A percentile compares a stretch with the other conserved stretches of the same genome.
Conservation (phyloP, 2,329 filamentous ascomycete genomes). For the Pseudogymnoascus sp. region DNA sequence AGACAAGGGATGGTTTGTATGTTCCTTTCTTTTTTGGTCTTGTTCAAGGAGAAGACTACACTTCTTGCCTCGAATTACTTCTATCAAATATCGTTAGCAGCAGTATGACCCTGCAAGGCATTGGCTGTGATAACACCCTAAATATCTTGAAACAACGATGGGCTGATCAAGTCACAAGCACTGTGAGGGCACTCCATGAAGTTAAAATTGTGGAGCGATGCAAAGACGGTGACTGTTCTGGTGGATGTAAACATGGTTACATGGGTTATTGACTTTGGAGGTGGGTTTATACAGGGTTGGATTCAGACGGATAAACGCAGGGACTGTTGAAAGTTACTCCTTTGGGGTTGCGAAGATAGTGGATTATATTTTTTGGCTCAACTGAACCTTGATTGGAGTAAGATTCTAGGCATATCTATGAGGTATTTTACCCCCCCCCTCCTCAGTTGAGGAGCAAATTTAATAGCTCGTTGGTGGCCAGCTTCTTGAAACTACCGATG, state of each 20-base stretch:
- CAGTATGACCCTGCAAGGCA: background rate
- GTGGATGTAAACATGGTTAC: slow-evolving; percentile 19
- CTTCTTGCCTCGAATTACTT: background rate
- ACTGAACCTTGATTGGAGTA: background rate
- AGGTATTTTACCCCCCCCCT: no score
- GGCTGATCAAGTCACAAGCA: slow-evolving; percentile 17
- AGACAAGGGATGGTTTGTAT: background rate
- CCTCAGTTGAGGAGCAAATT: no score
- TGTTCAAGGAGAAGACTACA: background rate
- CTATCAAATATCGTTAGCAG: background rate
- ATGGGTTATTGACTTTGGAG: slow-evolving; percentile 24
- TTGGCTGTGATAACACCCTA: background rate
- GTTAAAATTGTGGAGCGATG: slow-evolving; percentile 23
- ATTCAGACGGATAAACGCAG: slow-evolving; percentile 18
- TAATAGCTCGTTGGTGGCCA: background rate
- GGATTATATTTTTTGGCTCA: background rate
- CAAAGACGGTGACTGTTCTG: slow-evolving; percentile 21
- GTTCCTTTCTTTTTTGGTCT: background rate
- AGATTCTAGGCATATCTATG: background rate
- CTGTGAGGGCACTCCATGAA: slow-evolving; percentile 16
- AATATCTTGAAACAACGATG: background rate
- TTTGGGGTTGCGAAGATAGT: slow-evolving; percentile 17
- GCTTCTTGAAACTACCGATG: background rate
- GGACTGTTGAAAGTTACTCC: slow-evolving; percentile 22
- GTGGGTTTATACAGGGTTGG: slow-evolving; percentile 19